Conservation (phyloP, 75 land plant species). For the Pseudotsuga menziesii region DNA sequence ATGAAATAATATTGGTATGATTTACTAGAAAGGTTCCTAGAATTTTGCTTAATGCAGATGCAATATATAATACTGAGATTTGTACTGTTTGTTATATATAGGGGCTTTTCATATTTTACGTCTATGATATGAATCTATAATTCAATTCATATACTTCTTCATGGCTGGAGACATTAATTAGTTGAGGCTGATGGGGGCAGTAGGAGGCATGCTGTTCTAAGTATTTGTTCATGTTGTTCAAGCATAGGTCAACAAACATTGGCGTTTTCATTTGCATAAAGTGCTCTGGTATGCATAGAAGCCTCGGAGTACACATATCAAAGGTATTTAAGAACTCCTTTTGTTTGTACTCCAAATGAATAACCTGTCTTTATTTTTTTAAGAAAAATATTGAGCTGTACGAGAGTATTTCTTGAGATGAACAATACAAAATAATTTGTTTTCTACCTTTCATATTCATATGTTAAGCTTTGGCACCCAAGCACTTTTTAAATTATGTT, state of each 20-base stretch:
- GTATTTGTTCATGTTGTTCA: neutral
- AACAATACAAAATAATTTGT: neutral
- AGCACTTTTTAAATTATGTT: neutral
- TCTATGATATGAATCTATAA: too few species aligned
- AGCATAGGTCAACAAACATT: constrained; percentile 50
- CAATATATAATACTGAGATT: too few species aligned
- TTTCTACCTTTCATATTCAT: neutral
- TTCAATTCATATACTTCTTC: too few species aligned
- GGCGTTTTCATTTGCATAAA: constrained; percentile 95
- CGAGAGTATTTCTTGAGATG: neutral
- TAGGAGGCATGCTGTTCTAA: too few species aligned
- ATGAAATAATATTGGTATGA: too few species aligned
- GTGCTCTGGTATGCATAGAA: constrained; percentile 96
- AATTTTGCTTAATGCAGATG: too few species aligned
- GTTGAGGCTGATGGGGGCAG: too few species aligned
- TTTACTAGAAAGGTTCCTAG: too few species aligned
- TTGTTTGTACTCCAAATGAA: neutral
- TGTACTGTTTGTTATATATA: too few species aligned
- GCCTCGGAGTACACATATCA: constrained; percentile 92
- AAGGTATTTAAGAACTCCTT: constrained; percentile 50
- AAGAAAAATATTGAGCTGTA: neutral
- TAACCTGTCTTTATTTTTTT: neutral
- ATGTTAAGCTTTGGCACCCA: neutral
- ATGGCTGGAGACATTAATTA: too few species aligned
- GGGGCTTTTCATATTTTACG: too few species aligned